Evolutionary conservation across 352 stramenopile genomes (phyloP).

Genomic region (Phytopythium litorale): DNA sequence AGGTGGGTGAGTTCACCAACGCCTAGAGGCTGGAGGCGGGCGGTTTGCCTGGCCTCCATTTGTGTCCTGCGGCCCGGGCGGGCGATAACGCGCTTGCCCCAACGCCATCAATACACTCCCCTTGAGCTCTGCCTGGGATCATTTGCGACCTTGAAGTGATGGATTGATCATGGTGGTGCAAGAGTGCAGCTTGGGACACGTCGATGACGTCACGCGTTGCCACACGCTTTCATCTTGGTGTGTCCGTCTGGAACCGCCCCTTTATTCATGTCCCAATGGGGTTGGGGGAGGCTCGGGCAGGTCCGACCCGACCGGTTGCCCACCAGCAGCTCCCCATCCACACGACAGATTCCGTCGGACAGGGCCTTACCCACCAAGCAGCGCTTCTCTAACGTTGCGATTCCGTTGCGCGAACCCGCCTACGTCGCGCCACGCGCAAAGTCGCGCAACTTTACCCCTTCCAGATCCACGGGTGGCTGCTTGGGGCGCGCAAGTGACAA

Average conservation of each 20-base stretch:
- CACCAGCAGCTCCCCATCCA: background rate
- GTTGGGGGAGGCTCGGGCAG: background rate
- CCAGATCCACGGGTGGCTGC: constrained; percentile 6
- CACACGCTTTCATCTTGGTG: background rate
- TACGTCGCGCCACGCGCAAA: background rate
- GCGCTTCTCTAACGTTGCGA: background rate
- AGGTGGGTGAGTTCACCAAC: constrained; percentile 27
- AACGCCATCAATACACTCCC: background rate
- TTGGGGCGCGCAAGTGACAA: constrained; percentile 8
- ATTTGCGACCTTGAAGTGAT: too few species aligned
- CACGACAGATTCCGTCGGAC: background rate
- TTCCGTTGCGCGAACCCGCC: background rate
- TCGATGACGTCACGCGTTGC: constrained; percentile 21
- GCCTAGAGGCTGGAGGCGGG: background rate
- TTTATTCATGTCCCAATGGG: background rate
- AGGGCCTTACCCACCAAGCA: constrained; percentile 1
- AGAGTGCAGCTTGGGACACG: background rate
- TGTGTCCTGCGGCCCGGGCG: background rate
- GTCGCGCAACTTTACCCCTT: constrained; percentile 1
- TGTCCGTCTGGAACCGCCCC: background rate
- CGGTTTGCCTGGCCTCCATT: background rate
- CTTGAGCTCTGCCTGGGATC: too few species aligned
- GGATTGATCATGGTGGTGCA: background rate
- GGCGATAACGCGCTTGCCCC: background rate
- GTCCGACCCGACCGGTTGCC: background rate